phyloP scores from a whole-genome alignment of 2,329 filamentous ascomycete genomes.

The Aspergillus costaricaensis region DNA sequence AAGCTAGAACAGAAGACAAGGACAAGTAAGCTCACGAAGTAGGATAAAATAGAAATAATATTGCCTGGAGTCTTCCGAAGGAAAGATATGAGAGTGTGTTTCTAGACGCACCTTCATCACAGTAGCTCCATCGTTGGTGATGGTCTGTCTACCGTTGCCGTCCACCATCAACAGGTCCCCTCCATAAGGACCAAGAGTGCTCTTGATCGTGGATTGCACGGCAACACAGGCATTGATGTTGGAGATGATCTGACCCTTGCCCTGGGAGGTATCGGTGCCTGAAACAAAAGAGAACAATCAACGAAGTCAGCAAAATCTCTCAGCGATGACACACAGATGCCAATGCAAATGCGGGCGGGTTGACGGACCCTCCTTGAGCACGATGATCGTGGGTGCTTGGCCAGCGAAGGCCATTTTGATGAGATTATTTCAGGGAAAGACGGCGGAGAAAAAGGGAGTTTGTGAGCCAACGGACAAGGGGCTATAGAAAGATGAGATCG shows the following conservation, averaged over 20 bases:
- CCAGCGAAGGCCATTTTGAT: slow-evolving; percentile 88
- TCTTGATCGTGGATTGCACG: slow-evolving; percentile 93
- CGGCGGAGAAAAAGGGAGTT: slow-evolving; percentile 17
- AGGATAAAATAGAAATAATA: neutral
- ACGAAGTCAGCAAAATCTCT: slow-evolving; percentile 28
- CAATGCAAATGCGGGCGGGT: slow-evolving; percentile 27
- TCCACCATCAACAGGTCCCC: slow-evolving; percentile 96
- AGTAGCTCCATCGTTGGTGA: slow-evolving; percentile 98
- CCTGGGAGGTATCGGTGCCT: slow-evolving; percentile 98
- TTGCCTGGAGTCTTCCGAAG: neutral
- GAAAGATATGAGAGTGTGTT: neutral
- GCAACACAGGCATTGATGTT: slow-evolving; percentile 99
- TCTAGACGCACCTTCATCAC: slow-evolving; percentile 84
- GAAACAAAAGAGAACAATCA: slow-evolving; percentile 15
- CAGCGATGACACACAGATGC: slow-evolving; percentile 20
- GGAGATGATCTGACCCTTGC: slow-evolving; percentile 92
- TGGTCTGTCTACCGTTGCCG: slow-evolving; percentile 91
- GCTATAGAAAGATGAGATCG: slow-evolving; percentile 26
- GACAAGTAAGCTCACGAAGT: neutral
- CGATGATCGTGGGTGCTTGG: slow-evolving; percentile 96
- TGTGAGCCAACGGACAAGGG: slow-evolving; percentile 7
- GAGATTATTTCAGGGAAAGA: slow-evolving; percentile 23
- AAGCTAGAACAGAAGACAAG: slow-evolving; percentile 58
- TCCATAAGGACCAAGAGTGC: slow-evolving; percentile 92
- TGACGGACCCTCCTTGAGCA: slow-evolving; percentile 88